Percentiles rank a stretch among this genome's conserved stretches.
Evolutionary conservation across 2,329 filamentous ascomycete species (phyloP).

Genomic region (Lithohypha guttulata): DNA sequence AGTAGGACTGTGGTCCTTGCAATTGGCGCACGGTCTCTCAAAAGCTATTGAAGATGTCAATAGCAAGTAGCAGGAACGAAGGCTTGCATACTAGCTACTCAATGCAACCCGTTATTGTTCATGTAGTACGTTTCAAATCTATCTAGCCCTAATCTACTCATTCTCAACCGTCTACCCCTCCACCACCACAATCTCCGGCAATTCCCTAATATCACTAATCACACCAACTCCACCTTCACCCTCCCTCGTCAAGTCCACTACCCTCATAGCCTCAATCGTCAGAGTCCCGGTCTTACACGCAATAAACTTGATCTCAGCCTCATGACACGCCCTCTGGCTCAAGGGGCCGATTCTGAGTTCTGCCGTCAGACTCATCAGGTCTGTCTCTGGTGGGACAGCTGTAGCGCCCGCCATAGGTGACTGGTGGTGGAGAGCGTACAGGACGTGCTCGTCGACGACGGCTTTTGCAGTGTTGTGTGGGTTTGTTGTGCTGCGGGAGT

Average conservation of each 20-base stretch:
- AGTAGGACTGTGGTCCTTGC: too few species aligned
- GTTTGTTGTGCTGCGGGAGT: slow-evolving; percentile 10
- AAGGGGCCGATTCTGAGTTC: slow-evolving; percentile 42
- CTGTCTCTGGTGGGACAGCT: slow-evolving; percentile 38
- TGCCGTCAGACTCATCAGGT: slow-evolving; percentile 46
- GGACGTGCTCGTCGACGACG: slow-evolving; percentile 46
- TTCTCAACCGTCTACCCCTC: slow-evolving; percentile 3
- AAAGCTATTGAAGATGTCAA: too few species aligned
- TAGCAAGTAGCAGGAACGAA: too few species aligned
- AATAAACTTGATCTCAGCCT: slow-evolving; percentile 40
- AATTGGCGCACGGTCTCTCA: too few species aligned
- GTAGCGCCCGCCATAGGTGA: slow-evolving; percentile 19
- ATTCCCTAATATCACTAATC: slow-evolving; percentile 16
- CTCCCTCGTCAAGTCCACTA: slow-evolving; percentile 19
- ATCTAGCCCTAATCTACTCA: too few species aligned
- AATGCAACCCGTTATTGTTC: too few species aligned
- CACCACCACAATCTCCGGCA: slow-evolving; percentile 18
- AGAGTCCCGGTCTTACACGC: slow-evolving; percentile 24
- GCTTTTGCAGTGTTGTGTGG: slow-evolving; percentile 36
- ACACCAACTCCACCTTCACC: slow-evolving; percentile 17
- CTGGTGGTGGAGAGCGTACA: slow-evolving; percentile 42
- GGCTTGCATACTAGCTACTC: too few species aligned
- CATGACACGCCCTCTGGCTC: slow-evolving; percentile 35
- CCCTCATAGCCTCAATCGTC: slow-evolving; percentile 23
- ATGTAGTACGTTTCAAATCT: too few species aligned